Conservation (phyloP, 164 flowering plant genomes). For the Echeveria elegans region DNA sequence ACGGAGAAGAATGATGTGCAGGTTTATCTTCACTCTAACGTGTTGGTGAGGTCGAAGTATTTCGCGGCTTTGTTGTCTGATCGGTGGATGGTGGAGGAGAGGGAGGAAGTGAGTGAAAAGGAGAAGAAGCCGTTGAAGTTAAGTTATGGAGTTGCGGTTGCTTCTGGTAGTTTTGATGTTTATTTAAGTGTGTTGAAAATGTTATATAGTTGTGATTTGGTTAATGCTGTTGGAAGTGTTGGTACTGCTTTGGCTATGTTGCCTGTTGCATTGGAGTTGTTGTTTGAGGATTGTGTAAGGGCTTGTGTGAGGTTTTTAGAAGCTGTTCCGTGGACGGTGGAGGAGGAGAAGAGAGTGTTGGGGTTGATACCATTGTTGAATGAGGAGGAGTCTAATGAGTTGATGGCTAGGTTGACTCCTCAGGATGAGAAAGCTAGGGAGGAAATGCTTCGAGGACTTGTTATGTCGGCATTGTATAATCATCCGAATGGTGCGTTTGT, state of each 20-base stretch:
- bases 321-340: conserved; percentile 90
- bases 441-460: conserved; percentile 66
- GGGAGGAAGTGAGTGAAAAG: background rate
- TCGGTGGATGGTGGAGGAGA: conserved; percentile 51
- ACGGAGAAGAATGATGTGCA: conserved; percentile 17
- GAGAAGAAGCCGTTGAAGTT: conserved; percentile 13
- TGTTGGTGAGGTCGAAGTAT: conserved; percentile 49
- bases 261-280: conserved; percentile 63
- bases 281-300: conserved; percentile 72
- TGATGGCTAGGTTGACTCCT: conserved; percentile 57
- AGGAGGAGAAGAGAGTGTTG: conserved; percentile 64
- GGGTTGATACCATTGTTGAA: conserved; percentile 42
- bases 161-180: conserved; percentile 26
- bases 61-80: conserved; percentile 72
- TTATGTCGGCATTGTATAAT: conserved; percentile 49
- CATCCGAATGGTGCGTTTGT: conserved; percentile 54
- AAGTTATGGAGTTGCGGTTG: conserved; percentile 25
- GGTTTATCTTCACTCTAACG: conserved; percentile 57
- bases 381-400: conserved; percentile 54
- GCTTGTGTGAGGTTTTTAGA: conserved; percentile 68
- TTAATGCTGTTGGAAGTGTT: conserved; percentile 21
- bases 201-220: conserved; percentile 47
- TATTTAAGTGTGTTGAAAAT: conserved; percentile 52
- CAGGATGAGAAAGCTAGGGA: conserved; percentile 29
- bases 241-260: conserved; percentile 41